phyloP scores from a whole-genome alignment of 441 rosid genomes.

The Gossypium davidsonii region DNA sequence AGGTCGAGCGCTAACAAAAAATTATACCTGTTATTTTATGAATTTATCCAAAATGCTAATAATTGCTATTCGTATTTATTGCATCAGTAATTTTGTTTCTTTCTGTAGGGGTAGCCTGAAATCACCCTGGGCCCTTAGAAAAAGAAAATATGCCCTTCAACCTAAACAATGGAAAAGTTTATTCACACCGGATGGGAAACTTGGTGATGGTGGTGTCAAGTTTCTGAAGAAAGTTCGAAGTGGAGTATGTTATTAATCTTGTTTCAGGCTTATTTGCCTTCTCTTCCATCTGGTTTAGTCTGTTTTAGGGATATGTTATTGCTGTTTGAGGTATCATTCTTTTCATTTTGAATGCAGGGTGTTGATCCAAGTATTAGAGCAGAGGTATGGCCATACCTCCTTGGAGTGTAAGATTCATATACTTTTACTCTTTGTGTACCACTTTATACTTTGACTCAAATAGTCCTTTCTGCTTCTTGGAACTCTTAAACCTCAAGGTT shows the following conservation, averaged over 20 bases:
- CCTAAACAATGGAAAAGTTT: conserved; percentile 65
- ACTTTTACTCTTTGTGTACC: background rate
- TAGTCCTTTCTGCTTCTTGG: background rate
- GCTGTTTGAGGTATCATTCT: background rate
- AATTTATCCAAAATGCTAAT: background rate
- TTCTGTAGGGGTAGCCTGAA: conserved; percentile 56
- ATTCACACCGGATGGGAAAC: conserved; percentile 65
- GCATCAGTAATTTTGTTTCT: conserved; percentile 8
- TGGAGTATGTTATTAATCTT: conserved; percentile 52
- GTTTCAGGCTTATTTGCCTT: background rate
- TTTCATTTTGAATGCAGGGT: conserved; percentile 45
- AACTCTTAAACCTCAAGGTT: background rate
- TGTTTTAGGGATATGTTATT: background rate
- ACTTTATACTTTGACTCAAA: background rate
- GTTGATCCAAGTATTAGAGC: conserved; percentile 81
- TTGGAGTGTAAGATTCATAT: conserved; percentile 62
- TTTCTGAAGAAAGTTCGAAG: conserved; percentile 83
- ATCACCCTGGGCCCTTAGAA: conserved; percentile 82
- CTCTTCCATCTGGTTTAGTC: background rate
- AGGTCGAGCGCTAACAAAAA: background rate
- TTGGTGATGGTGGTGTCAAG: conserved; percentile 67
- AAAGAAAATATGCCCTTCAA: conserved; percentile 70
- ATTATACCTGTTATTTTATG: background rate
- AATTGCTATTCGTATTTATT: background rate
- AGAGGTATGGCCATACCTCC: conserved; percentile 95